phyloP scores from a whole-genome alignment of 768 basidiomycete species.

The Collybia nuda region DNA sequence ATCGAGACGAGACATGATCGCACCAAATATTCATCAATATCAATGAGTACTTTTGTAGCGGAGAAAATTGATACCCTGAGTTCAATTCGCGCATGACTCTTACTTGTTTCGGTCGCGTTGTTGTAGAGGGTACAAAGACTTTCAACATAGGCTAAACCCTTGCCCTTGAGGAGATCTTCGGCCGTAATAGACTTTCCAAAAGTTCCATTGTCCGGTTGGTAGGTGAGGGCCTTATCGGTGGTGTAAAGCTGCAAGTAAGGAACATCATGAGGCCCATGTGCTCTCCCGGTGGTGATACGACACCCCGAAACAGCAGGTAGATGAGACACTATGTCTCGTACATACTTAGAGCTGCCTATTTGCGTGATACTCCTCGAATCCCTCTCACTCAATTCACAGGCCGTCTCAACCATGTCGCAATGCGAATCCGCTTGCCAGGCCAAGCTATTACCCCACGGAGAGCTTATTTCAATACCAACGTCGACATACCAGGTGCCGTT shows the following conservation, averaged over 20 bases:
- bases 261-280: slow-evolving; percentile 4
- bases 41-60: too few relatives aligned
- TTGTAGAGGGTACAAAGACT: too few relatives aligned
- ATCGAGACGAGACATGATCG: too few relatives aligned
- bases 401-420: not conserved
- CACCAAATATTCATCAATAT: too few relatives aligned
- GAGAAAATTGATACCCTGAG: too few relatives aligned
- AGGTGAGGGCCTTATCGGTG: slow-evolving; percentile 15
- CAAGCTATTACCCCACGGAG: slow-evolving; percentile 4
- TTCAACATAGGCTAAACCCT: too few relatives aligned
- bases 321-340: slow-evolving; percentile 11
- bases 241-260: slow-evolving; percentile 15
- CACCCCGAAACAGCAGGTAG: slow-evolving; percentile 12
- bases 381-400: not conserved
- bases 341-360: slow-evolving; percentile 6
- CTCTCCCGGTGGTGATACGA: slow-evolving; percentile 8
- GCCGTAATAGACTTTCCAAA: slow-evolving; percentile 11
- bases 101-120: too few relatives aligned
- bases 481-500: slow-evolving; percentile 20
- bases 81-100: too few relatives aligned
- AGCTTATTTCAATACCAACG: slow-evolving; percentile 18
- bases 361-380: not conserved
- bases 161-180: not conserved
- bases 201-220: slow-evolving; percentile 3
- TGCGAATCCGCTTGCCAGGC: slow-evolving; percentile 13